Conservation (phyloP, 1,284 basidiomycete species). For the Pyrrhoderma lamaoense region DNA sequence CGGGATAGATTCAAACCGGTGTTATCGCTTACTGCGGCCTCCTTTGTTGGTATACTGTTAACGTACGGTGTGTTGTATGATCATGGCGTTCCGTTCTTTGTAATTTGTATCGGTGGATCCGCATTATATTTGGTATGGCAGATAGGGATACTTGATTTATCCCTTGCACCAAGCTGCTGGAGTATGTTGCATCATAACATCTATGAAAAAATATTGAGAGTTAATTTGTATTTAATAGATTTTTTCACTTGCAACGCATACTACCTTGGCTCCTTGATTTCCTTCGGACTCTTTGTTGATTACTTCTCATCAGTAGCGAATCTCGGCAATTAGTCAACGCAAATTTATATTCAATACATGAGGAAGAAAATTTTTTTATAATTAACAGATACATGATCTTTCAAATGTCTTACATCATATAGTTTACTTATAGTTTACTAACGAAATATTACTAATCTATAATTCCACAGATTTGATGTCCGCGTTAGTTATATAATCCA, state of each 20-base stretch:
- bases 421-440: too few relatives aligned
- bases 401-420: too few relatives aligned
- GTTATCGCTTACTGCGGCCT: conserved; percentile 35
- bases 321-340: too few relatives aligned
- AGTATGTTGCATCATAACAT: not conserved
- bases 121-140: conserved; percentile 41
- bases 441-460: too few relatives aligned
- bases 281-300: not conserved
- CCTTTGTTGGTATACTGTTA: conserved; percentile 34
- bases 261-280: not conserved
- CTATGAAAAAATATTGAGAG: not conserved
- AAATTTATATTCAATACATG: too few relatives aligned
- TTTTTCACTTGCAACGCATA: not conserved
- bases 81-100: conserved; percentile 35
- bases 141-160: conserved; percentile 30
- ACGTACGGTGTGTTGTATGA: conserved; percentile 29
- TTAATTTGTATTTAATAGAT: not conserved
- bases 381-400: too few relatives aligned
- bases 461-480: too few relatives aligned
- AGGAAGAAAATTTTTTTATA: too few relatives aligned
- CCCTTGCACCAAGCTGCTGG: conserved; percentile 29
- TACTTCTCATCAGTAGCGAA: not conserved
- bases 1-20: conserved; percentile 35
- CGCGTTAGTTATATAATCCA: not conserved
- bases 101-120: conserved; percentile 34